Evolutionary conservation across 176 grass and related monocot genomes (phyloP).

Genomic region (Avena sativa): DNA sequence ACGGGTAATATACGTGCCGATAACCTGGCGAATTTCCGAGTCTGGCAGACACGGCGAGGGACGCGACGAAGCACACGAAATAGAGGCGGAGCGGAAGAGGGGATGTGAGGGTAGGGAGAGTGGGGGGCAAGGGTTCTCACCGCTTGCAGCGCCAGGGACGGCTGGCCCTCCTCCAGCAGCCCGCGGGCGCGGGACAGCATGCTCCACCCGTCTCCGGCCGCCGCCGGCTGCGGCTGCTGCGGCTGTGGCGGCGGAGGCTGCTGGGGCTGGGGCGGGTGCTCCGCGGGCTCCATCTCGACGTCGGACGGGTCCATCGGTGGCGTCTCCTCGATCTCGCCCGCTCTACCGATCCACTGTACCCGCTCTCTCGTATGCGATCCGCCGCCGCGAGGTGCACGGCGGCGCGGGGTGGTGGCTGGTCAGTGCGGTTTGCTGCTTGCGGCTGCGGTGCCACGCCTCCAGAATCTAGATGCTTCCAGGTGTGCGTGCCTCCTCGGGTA

Average conservation of each 20-base stretch:
- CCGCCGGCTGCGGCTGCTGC: not conserved
- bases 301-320: constrained; percentile 61
- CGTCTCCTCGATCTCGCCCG: constrained; percentile 38
- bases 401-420: not conserved
- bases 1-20: not conserved
- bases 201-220: constrained; percentile 58
- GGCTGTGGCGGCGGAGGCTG: not conserved
- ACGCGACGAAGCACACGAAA: constrained; percentile 18
- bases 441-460: constrained; percentile 42
- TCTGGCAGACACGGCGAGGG: not conserved
- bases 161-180: constrained; percentile 76
- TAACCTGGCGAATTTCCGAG: constrained; percentile 1
- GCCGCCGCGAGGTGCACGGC: constrained; percentile 27
- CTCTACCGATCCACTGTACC: not conserved
- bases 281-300: constrained; percentile 59
- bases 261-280: not conserved
- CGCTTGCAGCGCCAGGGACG: constrained; percentile 80
- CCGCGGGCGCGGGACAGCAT: constrained; percentile 71
- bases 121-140: constrained; percentile 44
- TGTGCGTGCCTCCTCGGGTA: constrained; percentile 29
- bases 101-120: not conserved
- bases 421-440: constrained; percentile 5
- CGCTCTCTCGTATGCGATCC: constrained; percentile 1
- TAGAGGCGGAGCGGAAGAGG: constrained; percentile 24
- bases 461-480: constrained; percentile 51